These are phyloP conservation scores for Cinchona pubescens DNA, from an alignment of 257 asterid genomes.

Conservation along the genomic window DNA sequence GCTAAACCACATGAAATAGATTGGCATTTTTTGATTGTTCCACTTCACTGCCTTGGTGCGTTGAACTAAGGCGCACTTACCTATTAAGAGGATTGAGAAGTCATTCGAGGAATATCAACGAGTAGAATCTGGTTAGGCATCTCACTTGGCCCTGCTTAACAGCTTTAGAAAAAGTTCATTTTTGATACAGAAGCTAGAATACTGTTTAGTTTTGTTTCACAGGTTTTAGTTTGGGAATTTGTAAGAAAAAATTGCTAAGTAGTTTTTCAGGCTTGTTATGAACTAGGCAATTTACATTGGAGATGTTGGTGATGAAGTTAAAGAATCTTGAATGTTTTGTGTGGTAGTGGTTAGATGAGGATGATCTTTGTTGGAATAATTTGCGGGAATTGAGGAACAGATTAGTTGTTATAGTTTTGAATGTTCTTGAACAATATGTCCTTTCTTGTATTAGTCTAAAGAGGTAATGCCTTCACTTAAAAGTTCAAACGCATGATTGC, in stretches of 20 bases:
- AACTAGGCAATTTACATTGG: neutral
- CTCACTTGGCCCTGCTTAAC: neutral
- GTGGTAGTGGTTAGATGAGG: neutral
- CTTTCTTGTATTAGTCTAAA: neutral
- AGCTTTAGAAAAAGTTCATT: neutral
- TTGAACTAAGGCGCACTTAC: too few relatives aligned
- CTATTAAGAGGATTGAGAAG: too few relatives aligned
- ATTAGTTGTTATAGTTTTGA: neutral
- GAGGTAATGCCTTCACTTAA: neutral
- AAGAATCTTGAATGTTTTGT: too few relatives aligned
- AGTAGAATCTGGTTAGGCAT: neutral
- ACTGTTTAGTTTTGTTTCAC: too few relatives aligned
- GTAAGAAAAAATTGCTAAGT: too few relatives aligned
- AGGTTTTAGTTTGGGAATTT: neutral
- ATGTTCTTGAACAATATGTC: too few relatives aligned
- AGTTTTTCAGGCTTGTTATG: too few relatives aligned
- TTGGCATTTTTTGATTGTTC: too few relatives aligned
- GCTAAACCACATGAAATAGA: too few relatives aligned
- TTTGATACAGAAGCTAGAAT: neutral
- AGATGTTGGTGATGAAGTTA: neutral
- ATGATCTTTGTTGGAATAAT: neutral
- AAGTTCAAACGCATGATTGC: too few relatives aligned
- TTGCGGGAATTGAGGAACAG: neutral
- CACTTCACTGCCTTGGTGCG: too few relatives aligned
- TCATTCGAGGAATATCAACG: too few relatives aligned